Evolutionary conservation across 148 eudicot species (phyloP), one percentile per base, ranked within the genome.

Genomic region (Camellia granthamiana): DNA sequence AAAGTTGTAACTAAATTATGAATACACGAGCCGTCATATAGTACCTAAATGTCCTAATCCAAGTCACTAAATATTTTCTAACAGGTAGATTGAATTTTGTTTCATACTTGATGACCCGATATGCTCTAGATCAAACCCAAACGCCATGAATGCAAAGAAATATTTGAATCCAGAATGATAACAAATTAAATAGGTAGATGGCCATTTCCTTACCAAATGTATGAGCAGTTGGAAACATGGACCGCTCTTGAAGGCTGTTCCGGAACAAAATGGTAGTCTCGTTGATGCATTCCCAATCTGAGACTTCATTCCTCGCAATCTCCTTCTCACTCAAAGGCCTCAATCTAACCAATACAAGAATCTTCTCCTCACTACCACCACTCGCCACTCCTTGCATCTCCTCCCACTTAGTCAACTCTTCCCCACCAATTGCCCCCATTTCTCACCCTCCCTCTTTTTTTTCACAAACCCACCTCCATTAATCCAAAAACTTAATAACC

Each of bases 251-350:
- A 77, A 95, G 97, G 85, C 94, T 93, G 83, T 95, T 95, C 81
- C 97, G 79, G 80, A 89, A 95, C 89, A 95, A 88, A 81, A 95
- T 83, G 72, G 90, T 91, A 69, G 91, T 88, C 30, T 90, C 85
- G 74, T 95, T 95, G 81, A 95, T 95, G 83, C 98, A 95, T 86
- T 95, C 98, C 98, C 98, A 95, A 85, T 95, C 98, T 15, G 94
- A 91, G 21, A 90, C 97, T 80, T 95, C 98, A 80, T 67, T 88
- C 81, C 79, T 85, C 11, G 91, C 80, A 59, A 87, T 86, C 83
- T 95, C 98, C 87, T 93, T 93, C 67, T 93, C 98, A 84, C 84
- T 89, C 87, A 95, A 82, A 46, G 97, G 98, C 84, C 98, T 93
- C 81, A 43, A 15, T 6, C 11, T 69, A 69, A 66, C 46, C 6